These are phyloP conservation scores for Kuraishia floccosa DNA, from an alignment of 805 yeast genomes.

Conservation along the genomic window DNA sequence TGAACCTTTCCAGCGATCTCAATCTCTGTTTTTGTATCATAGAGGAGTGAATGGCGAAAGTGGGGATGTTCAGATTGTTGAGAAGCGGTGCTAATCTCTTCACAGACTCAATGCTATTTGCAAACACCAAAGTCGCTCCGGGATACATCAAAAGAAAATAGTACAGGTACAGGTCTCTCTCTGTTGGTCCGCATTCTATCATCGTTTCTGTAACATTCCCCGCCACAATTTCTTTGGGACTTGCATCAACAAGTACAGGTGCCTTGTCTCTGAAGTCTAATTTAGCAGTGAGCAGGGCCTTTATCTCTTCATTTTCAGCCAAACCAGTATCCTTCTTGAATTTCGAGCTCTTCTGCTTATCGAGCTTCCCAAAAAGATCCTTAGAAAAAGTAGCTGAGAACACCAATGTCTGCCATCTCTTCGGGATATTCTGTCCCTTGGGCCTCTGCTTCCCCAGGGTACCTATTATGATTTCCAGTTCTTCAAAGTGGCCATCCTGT, in stretches of 20 bases:
- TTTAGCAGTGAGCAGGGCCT: slow-evolving; percentile 55
- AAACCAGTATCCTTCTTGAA: slow-evolving; percentile 16
- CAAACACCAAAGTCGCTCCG: slow-evolving; percentile 83
- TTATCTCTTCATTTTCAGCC: slow-evolving; percentile 44
- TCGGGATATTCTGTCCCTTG: slow-evolving; percentile 18
- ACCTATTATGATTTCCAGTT: slow-evolving; percentile 71
- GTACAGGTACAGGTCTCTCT: slow-evolving; percentile 82
- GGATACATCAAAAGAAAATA: slow-evolving; percentile 81
- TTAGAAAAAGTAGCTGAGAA: slow-evolving; percentile 90
- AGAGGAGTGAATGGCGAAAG: slow-evolving; percentile 78
- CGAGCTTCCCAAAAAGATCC: slow-evolving; percentile 70
- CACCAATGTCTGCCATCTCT: slow-evolving; percentile 75
- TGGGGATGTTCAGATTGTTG: slow-evolving; percentile 53
- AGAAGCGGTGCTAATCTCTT: slow-evolving; percentile 73
- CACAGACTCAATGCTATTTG: slow-evolving; percentile 92
- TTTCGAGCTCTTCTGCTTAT: slow-evolving; percentile 18
- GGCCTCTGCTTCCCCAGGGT: slow-evolving; percentile 42
- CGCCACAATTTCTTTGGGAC: slow-evolving; percentile 76
- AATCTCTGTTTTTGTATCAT: slow-evolving; percentile 94
- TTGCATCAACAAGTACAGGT: slow-evolving; percentile 73
- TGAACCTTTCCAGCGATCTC: slow-evolving; percentile 74
- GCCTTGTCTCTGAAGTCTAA: slow-evolving; percentile 55
- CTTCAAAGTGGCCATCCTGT: slow-evolving; percentile 95
- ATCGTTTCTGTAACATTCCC: slow-evolving; percentile 70
- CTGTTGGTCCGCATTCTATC: slow-evolving; percentile 83